A percentile compares a stretch with the other conserved stretches of the same genome.
phyloP scores from a whole-genome alignment of 371 early-diverging fungal species.

The Dinochytrium kinnereticum region DNA sequence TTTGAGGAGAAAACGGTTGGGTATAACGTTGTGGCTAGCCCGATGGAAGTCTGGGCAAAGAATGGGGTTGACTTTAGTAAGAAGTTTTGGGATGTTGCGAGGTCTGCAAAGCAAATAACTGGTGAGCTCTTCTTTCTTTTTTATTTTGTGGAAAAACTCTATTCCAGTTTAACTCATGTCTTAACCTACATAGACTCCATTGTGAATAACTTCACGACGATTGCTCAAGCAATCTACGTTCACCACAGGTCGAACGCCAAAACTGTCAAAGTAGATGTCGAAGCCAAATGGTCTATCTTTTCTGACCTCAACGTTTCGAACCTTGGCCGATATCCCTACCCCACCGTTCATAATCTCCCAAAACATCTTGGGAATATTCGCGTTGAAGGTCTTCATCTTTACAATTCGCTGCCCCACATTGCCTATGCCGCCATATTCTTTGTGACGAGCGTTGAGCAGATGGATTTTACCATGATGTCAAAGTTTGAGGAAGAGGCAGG shows the following conservation, averaged over 20 bases:
- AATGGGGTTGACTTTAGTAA: not conserved
- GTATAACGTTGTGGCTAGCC: not conserved
- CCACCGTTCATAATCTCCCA: not conserved
- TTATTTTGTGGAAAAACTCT: no score
- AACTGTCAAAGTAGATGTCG: not conserved
- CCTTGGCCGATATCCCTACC: not conserved
- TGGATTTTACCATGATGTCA: not conserved
- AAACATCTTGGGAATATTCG: not conserved
- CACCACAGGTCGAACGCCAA: not conserved
- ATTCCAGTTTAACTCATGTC: no score
- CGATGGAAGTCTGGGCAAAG: not conserved
- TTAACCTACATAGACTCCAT: not conserved
- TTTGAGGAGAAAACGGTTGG: not conserved
- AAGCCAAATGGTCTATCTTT: not conserved
- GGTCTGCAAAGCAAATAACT: not conserved
- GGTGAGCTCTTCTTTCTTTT: no score
- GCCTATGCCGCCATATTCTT: not conserved
- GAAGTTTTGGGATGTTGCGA: slow-evolving; percentile 1
- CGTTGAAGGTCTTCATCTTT: not conserved
- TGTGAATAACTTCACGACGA: not conserved
- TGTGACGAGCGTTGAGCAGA: not conserved
- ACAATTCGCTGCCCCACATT: not conserved
- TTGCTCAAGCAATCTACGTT: not conserved
- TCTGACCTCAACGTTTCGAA: not conserved
- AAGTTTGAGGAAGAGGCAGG: not conserved